These are phyloP conservation scores for Polyplosphaeria fusca DNA, from an alignment of 495 filamentous ascomycete genomes.

Conservation along the genomic window DNA sequence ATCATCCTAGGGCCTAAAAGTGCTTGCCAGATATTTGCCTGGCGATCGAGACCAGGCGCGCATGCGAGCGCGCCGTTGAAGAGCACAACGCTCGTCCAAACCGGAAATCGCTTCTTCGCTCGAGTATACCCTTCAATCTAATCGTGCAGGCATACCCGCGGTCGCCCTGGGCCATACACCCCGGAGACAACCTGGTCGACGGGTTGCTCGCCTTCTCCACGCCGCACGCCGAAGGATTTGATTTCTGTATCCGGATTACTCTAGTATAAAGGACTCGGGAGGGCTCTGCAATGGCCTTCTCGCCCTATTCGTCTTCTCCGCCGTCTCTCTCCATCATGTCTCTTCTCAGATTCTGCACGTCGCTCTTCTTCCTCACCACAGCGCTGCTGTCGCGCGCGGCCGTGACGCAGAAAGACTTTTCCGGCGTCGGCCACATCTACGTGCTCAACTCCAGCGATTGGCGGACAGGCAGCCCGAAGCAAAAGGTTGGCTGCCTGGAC, in stretches of 20 bases:
- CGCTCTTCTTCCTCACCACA: conserved; percentile 2
- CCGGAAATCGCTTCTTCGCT: too few species aligned
- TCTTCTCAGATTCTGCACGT: neutral
- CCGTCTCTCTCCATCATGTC: conserved; percentile 12
- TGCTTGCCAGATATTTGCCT: too few species aligned
- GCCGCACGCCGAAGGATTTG: neutral
- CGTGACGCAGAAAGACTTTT: conserved; percentile 15
- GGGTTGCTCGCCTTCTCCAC: neutral
- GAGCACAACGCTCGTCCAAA: too few species aligned
- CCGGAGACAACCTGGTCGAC: neutral
- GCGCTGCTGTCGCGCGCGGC: conserved; percentile 2
- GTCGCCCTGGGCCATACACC: too few species aligned
- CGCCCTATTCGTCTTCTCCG: neutral
- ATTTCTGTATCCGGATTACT: neutral
- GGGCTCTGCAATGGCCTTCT: neutral
- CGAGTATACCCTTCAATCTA: too few species aligned
- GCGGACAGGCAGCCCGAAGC: conserved; percentile 2
- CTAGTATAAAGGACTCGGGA: neutral
- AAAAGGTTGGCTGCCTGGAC: conserved; percentile 22
- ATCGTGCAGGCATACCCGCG: too few species aligned
- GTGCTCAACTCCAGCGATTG: conserved; percentile 27
- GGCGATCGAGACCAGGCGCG: too few species aligned
- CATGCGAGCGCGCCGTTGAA: too few species aligned
- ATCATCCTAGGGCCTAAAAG: too few species aligned
- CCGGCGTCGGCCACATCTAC: conserved; percentile 17